These are phyloP conservation scores for Colletotrichum tropicale DNA, from an alignment of 2,329 filamentous ascomycete species.

Conservation along the genomic window DNA sequence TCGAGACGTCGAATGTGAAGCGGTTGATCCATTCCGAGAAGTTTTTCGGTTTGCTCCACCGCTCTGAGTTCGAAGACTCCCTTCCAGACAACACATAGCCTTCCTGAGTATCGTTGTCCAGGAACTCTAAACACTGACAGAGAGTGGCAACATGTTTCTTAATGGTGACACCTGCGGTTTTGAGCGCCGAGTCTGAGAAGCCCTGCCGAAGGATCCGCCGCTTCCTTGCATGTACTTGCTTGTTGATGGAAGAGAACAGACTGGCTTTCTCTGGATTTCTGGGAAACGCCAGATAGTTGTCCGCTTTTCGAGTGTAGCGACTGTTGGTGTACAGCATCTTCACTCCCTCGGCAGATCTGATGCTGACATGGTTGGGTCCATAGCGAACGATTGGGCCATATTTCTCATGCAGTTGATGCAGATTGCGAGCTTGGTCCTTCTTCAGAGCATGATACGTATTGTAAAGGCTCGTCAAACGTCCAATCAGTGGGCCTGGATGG, in stretches of 20 bases:
- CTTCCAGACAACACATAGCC: neutral
- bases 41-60: conserved; percentile 1
- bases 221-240: conserved; percentile 3
- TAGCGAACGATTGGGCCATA: neutral
- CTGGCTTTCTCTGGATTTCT: neutral
- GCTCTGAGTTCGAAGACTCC: neutral
- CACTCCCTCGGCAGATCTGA: neutral
- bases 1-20: conserved; percentile 7
- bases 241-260: conserved; percentile 2
- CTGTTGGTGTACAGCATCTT: conserved; percentile 1
- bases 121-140: conserved; percentile 2
- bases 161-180: neutral
- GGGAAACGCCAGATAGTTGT: neutral
- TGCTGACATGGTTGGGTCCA: conserved; percentile 7
- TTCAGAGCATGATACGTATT: conserved; percentile 5
- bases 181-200: conserved; percentile 2
- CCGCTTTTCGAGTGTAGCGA: neutral
- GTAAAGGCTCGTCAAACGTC: neutral
- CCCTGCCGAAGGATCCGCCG: neutral
- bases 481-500: neutral
- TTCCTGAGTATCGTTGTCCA: neutral
- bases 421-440: neutral
- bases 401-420: neutral
- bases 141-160: neutral
- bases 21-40: conserved; percentile 5